Percentiles rank a stretch among this genome's conserved stretches.
Evolutionary conservation across 2,329 filamentous ascomycete species (phyloP).

Genomic region (Aphanocladium album): DNA sequence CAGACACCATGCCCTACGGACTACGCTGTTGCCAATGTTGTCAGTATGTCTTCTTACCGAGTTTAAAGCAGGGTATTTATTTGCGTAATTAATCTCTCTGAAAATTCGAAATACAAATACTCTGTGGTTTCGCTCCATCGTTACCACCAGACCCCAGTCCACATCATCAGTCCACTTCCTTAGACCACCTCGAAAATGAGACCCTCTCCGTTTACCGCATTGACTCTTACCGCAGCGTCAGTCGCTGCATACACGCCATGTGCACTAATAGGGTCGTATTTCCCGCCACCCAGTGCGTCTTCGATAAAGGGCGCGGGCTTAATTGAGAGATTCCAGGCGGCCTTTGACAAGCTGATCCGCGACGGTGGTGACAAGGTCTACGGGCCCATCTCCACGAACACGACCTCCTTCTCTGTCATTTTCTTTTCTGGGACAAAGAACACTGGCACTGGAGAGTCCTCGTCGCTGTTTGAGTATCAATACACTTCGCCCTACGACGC

Average conservation of each 20-base stretch:
- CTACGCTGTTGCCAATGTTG: background rate
- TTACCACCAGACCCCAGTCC: no score
- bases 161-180: no score
- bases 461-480: slow-evolving; percentile 21
- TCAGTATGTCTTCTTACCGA: no score
- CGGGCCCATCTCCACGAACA: slow-evolving; percentile 22
- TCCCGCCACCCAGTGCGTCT: slow-evolving; percentile 15
- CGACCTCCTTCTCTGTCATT: slow-evolving; percentile 24
- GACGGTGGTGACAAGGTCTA: slow-evolving; percentile 18
- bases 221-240: background rate
- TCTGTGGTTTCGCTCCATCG: no score
- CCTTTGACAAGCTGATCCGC: slow-evolving; percentile 20
- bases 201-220: background rate
- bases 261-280: slow-evolving; percentile 17
- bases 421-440: slow-evolving; percentile 16
- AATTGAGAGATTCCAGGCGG: slow-evolving; percentile 15
- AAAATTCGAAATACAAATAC: no score
- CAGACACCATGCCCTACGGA: background rate
- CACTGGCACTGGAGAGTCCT: background rate
- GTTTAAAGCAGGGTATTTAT: no score
- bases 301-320: slow-evolving; percentile 14
- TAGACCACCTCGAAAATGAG: slow-evolving; percentile 1
- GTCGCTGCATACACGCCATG: slow-evolving; percentile 17
- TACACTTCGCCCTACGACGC: slow-evolving; percentile 16
- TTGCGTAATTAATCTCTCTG: no score